Percentiles rank a stretch among this genome's conserved stretches.
These are phyloP conservation scores for Aspergillus proliferans DNA, from an alignment of 2,329 filamentous ascomycete genomes.

Conservation along the genomic window DNA sequence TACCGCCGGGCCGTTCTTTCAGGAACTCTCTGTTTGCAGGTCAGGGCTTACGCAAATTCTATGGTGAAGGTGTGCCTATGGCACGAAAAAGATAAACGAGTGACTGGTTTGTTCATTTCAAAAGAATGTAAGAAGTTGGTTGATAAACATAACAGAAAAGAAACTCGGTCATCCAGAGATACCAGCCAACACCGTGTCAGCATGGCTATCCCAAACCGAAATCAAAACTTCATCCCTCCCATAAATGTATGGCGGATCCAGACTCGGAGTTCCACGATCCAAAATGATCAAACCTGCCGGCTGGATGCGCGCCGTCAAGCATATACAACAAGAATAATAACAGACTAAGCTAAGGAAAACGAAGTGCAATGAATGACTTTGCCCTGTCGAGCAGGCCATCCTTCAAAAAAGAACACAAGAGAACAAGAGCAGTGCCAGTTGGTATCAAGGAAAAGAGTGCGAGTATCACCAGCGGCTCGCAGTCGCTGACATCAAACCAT, in stretches of 20 bases:
- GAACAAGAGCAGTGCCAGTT: neutral
- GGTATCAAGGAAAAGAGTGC: conserved; percentile 1
- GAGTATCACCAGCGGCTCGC: conserved; percentile 1
- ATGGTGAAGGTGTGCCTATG: neutral
- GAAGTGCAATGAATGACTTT: neutral
- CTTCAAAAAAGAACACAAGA: neutral
- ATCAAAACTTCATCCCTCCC: neutral
- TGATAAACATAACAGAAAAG: neutral
- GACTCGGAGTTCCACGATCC: neutral
- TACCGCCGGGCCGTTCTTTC: no score
- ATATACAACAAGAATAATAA: neutral
- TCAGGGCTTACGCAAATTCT: neutral
- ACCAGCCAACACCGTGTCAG: neutral
- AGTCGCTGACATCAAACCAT: conserved; percentile 5
- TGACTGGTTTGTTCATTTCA: neutral
- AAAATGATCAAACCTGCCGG: neutral
- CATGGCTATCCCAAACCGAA: neutral
- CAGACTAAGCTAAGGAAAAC: neutral
- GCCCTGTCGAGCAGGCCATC: neutral
- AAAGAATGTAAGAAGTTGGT: neutral
- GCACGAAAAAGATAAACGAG: neutral
- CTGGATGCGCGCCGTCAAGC: neutral
- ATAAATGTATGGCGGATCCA: neutral
- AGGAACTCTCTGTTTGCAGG: no score
- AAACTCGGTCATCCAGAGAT: neutral